Evolutionary conservation across 257 asterid genomes (phyloP).

Genomic region (Prunella vulgaris): DNA sequence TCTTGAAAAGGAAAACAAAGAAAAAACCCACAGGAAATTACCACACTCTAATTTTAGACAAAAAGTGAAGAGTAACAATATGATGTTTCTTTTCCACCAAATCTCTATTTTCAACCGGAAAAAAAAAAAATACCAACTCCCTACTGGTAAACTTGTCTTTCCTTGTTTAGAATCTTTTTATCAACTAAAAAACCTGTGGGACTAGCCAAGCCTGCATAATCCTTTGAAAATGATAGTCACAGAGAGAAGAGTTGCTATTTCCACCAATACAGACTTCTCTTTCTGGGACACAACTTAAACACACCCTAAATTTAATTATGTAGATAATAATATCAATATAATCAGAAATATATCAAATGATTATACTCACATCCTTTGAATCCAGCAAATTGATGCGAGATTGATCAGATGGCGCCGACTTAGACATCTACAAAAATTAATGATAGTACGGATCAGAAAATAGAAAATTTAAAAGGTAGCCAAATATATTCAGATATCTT

Average conservation of each 20-base stretch:
- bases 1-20: not conserved
- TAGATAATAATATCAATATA: not conserved
- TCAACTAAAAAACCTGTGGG: not conserved
- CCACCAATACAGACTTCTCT: not conserved
- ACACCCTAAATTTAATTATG: not conserved
- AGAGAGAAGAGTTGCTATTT: not conserved
- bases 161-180: not conserved
- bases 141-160: not conserved
- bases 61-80: not conserved
- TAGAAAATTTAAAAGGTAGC: not conserved
- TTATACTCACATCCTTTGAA: conserved; percentile 73
- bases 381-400: conserved; percentile 93
- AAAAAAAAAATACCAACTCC: not conserved
- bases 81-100: not conserved
- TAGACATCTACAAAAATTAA: conserved; percentile 69
- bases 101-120: not conserved
- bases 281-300: not conserved
- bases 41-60: not conserved
- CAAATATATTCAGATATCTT: not conserved
- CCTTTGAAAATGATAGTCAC: conserved; percentile 2
- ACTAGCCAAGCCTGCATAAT: not conserved
- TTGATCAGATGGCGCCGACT: conserved; percentile 95
- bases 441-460: conserved; percentile 12
- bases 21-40: not conserved
- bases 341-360: not conserved